Base-by-base conservation (phyloP, 192 early-diverging fungal genomes). In the Coemansia asiatica region DNA sequence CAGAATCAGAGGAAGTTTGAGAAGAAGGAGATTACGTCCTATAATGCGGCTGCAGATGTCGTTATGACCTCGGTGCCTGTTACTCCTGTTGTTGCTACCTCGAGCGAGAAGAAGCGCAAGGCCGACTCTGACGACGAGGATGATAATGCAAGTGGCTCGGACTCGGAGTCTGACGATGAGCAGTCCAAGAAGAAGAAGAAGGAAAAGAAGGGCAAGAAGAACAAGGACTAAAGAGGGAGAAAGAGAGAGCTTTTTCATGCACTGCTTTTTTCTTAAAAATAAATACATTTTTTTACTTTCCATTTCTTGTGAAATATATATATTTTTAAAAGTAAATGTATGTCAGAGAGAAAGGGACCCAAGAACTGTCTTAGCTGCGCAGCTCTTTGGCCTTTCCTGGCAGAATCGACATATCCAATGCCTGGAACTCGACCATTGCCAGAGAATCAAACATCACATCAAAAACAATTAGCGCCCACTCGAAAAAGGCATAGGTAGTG, bases 401-500 rank as follows among this genome's bases (percentile, higher is more conserved):
- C 19, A 71, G 25, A 22, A 82, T 63, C 0, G 74, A 70, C 15
- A 85, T 62, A 38, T 85, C 83, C 22, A 85, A 61, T 4, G 68
- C 68, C 55, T 70, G 61, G 69, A 91, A 91, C 73, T 93, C 91
- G 48, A 85, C 76, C 64, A 85, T 80, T 63, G 85, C 84, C 26
- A 89, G 82, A n/a, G 88, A 88, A 62, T 91, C 90, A 64, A 88
- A 92, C 61, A 85, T 83, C 18, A 92, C 87, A 64, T 90, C 88
- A 36, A 90, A 89, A n/a, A 90, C 27, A 51, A 93, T 93, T 22
- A 93, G 71, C 12, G 88, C 84, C 91, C 90, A 93, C 63, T 92
- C 91, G 65, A 92, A 93, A 78, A 92, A 91, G 31, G 90, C 88
- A 62, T 93, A 93, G 49, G 73, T 84, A 19, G 88, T 91, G 63